Evolutionary conservation across 306 rosid species (phyloP), one percentile per base, ranked within the genome.

Genomic region (Elaeagnus macrophylla): DNA sequence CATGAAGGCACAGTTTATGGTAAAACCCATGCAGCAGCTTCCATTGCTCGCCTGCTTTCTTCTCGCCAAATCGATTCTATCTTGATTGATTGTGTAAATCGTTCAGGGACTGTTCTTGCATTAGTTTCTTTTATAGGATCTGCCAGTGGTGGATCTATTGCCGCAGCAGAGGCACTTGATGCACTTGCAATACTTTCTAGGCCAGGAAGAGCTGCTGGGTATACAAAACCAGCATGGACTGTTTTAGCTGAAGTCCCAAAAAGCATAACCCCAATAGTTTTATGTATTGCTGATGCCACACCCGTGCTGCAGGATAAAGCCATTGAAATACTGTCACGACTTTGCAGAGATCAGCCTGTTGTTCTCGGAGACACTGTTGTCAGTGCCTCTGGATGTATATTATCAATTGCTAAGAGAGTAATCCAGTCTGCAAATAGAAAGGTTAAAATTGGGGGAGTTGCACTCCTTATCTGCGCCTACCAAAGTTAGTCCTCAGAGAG

Each of bases 181-280:
- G 95, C 97, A 46, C 94, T 90, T 79, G 95, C 84, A 55, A 80
- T 90, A 67, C 71, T 90, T 62, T 90, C 95, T 65, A 76, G 86
- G 67, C 83, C 91, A 17, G 85, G 57, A 60, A 77, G 75, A 68
- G 68, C 72, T 37, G 47, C 77, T 50, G 79, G 81, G 61, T 64
- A 72, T 47, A 70, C 51, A 41, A 90, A 81, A 70, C 84, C 97
- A 53, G 90, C 97, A 54, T 83, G 97, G 94, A 83, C 90, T 66
- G 77, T 90, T 72, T 86, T 90, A 53, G 84, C 95, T 56, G 97
- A 86, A 66, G 72, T 68, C 56, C 94, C 95, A 9, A 45, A 83
- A 70, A 79, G 84, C 83, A 75, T 90, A 74, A 70, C 59, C 57
- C 97, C 97, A 12, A 83, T 90, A 60, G 97, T 86, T 60, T 65